Conservation (phyloP, 768 basidiomycete genomes). For the Tricholoma terreum region DNA sequence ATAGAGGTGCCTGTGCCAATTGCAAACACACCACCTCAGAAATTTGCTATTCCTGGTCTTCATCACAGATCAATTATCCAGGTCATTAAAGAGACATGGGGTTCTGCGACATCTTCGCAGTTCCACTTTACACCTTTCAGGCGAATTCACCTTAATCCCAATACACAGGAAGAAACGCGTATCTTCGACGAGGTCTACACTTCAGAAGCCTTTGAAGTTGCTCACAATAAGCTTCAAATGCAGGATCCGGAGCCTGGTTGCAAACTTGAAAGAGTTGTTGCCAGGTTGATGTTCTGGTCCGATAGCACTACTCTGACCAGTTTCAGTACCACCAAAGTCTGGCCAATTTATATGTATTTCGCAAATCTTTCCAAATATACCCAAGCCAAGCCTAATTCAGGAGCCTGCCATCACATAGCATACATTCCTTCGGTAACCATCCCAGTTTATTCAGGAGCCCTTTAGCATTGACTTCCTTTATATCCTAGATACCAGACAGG, state of each 20-base stretch:
- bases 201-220: conserved; percentile 21
- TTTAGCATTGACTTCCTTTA: neutral
- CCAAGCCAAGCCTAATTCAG: neutral
- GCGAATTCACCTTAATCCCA: conserved; percentile 19
- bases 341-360: neutral
- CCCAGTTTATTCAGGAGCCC: no score
- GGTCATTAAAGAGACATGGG: conserved; percentile 20
- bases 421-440: neutral
- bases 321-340: neutral
- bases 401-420: neutral
- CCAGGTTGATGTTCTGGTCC: conserved; percentile 24
- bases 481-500: conserved; percentile 22
- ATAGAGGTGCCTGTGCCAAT: conserved; percentile 13
- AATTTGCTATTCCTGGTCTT: conserved; percentile 22
- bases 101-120: neutral
- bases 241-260: conserved; percentile 15
- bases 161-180: conserved; percentile 8
- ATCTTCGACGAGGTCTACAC: conserved; percentile 24
- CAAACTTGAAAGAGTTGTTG: conserved; percentile 18
- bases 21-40: conserved; percentile 13
- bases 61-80: conserved; percentile 17
- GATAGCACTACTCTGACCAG: neutral
- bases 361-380: neutral
- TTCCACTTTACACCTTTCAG: conserved; percentile 21
- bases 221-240: conserved; percentile 17